Conservation (phyloP, 768 basidiomycete genomes). For the Lactifluus rugatus region DNA sequence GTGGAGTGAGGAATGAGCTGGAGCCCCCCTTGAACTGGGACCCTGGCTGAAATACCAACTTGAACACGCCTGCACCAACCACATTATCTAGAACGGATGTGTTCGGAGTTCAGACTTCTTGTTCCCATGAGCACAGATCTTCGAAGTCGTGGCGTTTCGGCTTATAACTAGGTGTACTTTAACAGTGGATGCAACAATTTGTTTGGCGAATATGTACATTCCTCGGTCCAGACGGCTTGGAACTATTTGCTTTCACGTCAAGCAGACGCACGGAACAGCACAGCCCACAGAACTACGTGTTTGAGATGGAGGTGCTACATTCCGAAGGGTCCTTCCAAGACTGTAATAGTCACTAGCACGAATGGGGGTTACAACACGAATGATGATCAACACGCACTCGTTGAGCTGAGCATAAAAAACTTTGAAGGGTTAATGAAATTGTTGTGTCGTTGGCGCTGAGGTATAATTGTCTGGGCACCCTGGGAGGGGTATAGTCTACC, state of each 20-base stretch:
- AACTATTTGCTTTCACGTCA: background rate
- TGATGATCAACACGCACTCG: slow-evolving; percentile 8
- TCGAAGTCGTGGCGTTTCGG: slow-evolving; percentile 7
- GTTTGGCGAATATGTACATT: background rate
- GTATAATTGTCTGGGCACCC: background rate
- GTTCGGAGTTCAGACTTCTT: background rate
- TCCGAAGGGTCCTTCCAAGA: background rate
- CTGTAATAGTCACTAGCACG: slow-evolving; percentile 3
- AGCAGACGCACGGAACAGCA: background rate
- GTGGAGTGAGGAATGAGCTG: background rate
- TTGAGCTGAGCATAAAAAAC: background rate
- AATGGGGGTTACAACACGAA: slow-evolving; percentile 13
- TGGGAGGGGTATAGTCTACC: slow-evolving; percentile 8
- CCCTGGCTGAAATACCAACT: background rate
- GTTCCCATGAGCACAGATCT: background rate
- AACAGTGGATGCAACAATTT: background rate
- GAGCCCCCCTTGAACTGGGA: background rate
- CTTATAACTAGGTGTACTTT: background rate
- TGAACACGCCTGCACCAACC: background rate
- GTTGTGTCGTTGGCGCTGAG: background rate
- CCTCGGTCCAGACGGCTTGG: background rate
- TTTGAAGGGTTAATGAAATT: slow-evolving; percentile 5
- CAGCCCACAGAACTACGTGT: slow-evolving; percentile 2
- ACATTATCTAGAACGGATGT: background rate
- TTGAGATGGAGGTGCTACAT: background rate